These are phyloP conservation scores for Stachybotrys echinatus DNA, from an alignment of 2,329 filamentous ascomycete genomes.

Conservation along the genomic window DNA sequence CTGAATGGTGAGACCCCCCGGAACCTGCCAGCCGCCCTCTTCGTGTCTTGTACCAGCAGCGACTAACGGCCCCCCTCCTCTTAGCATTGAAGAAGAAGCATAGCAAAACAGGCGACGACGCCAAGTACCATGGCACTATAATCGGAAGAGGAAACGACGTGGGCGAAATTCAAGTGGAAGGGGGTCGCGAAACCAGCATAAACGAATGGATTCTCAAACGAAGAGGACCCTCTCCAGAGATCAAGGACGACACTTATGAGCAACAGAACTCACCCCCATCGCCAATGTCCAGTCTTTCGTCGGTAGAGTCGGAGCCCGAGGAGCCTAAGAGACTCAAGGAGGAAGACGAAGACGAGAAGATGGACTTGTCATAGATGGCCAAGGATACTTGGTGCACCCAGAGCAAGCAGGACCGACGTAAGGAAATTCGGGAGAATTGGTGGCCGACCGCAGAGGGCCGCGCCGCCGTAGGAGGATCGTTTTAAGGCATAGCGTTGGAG, in stretches of 20 bases:
- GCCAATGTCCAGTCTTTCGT: conserved; percentile 8
- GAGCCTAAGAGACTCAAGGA: conserved; percentile 2
- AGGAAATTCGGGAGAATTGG: not conserved
- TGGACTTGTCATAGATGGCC: conserved; percentile 34
- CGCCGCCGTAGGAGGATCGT: too few relatives aligned
- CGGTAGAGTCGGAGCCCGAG: not conserved
- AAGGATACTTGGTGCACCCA: not conserved
- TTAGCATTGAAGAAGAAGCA: conserved; percentile 85
- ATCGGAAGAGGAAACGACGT: conserved; percentile 70
- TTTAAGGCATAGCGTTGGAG: conserved; percentile 25
- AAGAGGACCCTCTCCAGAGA: conserved; percentile 8
- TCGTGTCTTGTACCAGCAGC: conserved; percentile 20
- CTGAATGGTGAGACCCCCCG: conserved; percentile 52
- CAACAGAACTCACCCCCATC: conserved; percentile 16
- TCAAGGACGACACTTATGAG: conserved; percentile 7
- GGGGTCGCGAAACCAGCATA: conserved; percentile 45
- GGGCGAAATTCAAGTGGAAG: conserved; percentile 71
- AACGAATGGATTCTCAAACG: conserved; percentile 30
- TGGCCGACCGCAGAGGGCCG: not conserved
- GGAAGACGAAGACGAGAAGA: conserved; percentile 36
- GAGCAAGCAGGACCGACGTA: not conserved
- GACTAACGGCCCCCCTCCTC: conserved; percentile 1
- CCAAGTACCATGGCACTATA: conserved; percentile 78
- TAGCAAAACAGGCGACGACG: conserved; percentile 82
- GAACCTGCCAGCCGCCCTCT: not conserved